Evolutionary conservation across 2,329 filamentous ascomycete species (phyloP).

Genomic region (Gaeumannomyces sp.): DNA sequence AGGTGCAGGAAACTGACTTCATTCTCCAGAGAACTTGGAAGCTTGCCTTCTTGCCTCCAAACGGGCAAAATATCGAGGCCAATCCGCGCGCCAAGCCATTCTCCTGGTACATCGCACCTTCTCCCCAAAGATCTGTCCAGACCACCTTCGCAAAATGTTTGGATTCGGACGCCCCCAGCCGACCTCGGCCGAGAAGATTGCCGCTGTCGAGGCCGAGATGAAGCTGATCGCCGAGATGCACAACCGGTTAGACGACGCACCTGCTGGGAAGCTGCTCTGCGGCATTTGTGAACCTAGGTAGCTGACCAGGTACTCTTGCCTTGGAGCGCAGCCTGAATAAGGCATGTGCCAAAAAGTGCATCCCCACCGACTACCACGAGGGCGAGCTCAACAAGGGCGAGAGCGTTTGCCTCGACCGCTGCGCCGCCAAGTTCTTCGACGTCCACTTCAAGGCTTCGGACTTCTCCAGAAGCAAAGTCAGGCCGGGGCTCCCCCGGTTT

Average conservation of each 20-base stretch:
- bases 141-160: slow-evolving; percentile 23
- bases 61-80: not conserved
- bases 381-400: slow-evolving; percentile 98
- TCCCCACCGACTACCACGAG: slow-evolving; percentile 89
- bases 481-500: slow-evolving; percentile 8
- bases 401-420: slow-evolving; percentile 95
- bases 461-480: slow-evolving; percentile 85
- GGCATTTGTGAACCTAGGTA: not conserved
- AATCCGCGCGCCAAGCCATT: not conserved
- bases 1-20: not conserved
- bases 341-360: slow-evolving; percentile 89
- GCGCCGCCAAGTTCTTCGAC: slow-evolving; percentile 97
- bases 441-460: slow-evolving; percentile 97
- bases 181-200: slow-evolving; percentile 94
- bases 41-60: too few species aligned
- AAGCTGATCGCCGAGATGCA: slow-evolving; percentile 96
- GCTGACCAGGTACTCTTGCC: slow-evolving; percentile 1
- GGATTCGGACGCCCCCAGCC: slow-evolving; percentile 63
- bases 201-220: slow-evolving; percentile 92
- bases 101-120: not conserved
- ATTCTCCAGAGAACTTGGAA: too few species aligned
- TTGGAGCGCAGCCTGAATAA: slow-evolving; percentile 60
- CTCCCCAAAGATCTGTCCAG: not conserved
- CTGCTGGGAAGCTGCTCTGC: not conserved
- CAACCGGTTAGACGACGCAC: slow-evolving; percentile 60